Base-by-base conservation (phyloP, 176 grass and related monocot species). In the Musa acuminata region DNA sequence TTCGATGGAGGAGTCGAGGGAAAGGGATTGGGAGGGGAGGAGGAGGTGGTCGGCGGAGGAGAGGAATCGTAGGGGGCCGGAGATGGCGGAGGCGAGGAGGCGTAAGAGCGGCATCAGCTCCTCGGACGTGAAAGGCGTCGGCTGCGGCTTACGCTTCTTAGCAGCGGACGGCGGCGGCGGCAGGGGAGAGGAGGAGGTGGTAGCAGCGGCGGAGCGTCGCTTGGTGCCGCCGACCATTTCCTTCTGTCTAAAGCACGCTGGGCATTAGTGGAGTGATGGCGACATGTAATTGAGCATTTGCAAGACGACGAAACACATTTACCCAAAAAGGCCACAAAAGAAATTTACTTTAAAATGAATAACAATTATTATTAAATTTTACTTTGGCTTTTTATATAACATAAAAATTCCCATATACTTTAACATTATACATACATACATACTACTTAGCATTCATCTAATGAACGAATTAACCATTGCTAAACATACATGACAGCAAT, bases 11-110 rank as follows among this genome's bases (percentile, higher is more conserved):
- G 35, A 50, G 10, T 51, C 74, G 55, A 86, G 86, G 19, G 85
- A 83, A 49, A 88, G 75, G 27, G 85, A 88, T 72, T 87, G 83
- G 13, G 83, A 73, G 67, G 81, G 84, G 82, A 92, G 86, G 23
- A 84, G 84, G 72, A 89, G 79, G 52, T 84, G 86, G 14, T 51
- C 20, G 9, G 75, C 49, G 60, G 87, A 82, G 6, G 88, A 84
- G 66, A 86, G 84, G 73, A 84, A 87, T 17, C 83, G 79, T 20
- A 86, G 67, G 63, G 81, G 78, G 69, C 52, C 22, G 52, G 72
- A 26, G 52, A 75, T 6, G n/a, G 59, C 19, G 75, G 60, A 64
- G 58, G 58, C 58, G 10, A 85, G 86, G 20, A 77, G 0, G 82
- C 72, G 73, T 79, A 74, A 69, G 81, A 87, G 52, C 82, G 79